A percentile compares a stretch with the other conserved stretches of the same genome.
These are phyloP conservation scores for Hymenoscyphus fraxineus DNA, from an alignment of 2,329 filamentous ascomycete genomes.

Conservation along the genomic window DNA sequence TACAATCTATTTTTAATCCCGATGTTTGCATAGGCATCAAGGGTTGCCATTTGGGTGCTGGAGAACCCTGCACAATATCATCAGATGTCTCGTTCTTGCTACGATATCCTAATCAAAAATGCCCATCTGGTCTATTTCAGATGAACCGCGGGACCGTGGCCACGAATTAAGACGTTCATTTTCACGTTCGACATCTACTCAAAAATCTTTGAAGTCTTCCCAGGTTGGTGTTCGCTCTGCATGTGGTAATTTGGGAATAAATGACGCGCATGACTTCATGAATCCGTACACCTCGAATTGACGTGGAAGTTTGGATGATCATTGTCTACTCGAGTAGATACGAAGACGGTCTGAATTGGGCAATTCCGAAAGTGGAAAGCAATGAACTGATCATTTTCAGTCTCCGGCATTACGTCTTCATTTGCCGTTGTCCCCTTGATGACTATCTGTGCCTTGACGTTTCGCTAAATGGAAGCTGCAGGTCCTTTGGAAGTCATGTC, in stretches of 20 bases:
- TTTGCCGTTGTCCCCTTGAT: neutral
- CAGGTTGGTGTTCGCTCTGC: neutral
- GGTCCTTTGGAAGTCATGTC: neutral
- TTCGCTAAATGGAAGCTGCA: neutral
- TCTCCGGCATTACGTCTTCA: neutral
- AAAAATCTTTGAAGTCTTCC: neutral
- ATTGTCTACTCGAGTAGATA: neutral
- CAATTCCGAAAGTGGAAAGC: neutral
- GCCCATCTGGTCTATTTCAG: neutral
- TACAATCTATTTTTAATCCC: neutral
- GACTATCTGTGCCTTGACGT: neutral
- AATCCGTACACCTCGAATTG: neutral
- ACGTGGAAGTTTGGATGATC: neutral
- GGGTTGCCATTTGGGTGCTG: neutral
- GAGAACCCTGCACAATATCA: neutral
- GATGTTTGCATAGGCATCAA: neutral
- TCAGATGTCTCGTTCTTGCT: neutral
- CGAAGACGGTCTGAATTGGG: neutral
- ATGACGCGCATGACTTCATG: neutral
- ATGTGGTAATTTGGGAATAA: neutral
- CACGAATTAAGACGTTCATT: neutral
- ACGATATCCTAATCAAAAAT: neutral
- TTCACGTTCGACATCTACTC: neutral
- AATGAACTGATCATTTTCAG: neutral
- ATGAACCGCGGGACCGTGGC: neutral